Evolutionary conservation across 108 stramenopile genomes (phyloP).

Genomic region (Chaetoceros muelleri): DNA sequence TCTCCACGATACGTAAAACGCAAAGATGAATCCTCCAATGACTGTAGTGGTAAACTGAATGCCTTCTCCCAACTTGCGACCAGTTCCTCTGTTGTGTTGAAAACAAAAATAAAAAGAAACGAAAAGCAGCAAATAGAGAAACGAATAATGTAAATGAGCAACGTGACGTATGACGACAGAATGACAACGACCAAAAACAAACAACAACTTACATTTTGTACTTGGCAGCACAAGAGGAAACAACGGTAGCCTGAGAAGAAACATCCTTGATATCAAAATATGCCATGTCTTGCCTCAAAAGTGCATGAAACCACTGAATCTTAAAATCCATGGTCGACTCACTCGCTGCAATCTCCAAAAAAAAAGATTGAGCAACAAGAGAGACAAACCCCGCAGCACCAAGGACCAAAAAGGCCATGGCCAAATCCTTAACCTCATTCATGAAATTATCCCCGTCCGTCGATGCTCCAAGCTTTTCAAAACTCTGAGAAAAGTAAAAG

Average conservation of each 20-base stretch:
- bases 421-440: conserved; percentile 21
- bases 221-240: conserved; percentile 23
- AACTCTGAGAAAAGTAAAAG: conserved; percentile 28
- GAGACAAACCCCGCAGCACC: conserved; percentile 21
- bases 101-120: background rate
- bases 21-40: conserved; percentile 24
- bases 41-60: conserved; percentile 27
- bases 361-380: conserved; percentile 23
- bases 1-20: conserved; percentile 26
- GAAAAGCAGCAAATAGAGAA: too few species aligned
- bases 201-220: conserved; percentile 20
- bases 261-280: conserved; percentile 44
- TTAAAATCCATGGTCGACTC: conserved; percentile 30
- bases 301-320: conserved; percentile 31
- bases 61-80: conserved; percentile 34
- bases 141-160: too few species aligned
- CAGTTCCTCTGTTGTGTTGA: conserved; percentile 16
- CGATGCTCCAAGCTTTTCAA: conserved; percentile 25
- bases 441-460: conserved; percentile 12
- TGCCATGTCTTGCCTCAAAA: conserved; percentile 48
- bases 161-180: too few species aligned
- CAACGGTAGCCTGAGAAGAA: conserved; percentile 26
- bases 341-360: conserved; percentile 29
- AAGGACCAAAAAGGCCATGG: conserved; percentile 32
- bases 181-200: too few species aligned